Evolutionary conservation across 225 moss, liverwort and hornwort species (phyloP), one percentile per base, ranked within the genome.

Genomic region (Sphagnum tenellum): DNA sequence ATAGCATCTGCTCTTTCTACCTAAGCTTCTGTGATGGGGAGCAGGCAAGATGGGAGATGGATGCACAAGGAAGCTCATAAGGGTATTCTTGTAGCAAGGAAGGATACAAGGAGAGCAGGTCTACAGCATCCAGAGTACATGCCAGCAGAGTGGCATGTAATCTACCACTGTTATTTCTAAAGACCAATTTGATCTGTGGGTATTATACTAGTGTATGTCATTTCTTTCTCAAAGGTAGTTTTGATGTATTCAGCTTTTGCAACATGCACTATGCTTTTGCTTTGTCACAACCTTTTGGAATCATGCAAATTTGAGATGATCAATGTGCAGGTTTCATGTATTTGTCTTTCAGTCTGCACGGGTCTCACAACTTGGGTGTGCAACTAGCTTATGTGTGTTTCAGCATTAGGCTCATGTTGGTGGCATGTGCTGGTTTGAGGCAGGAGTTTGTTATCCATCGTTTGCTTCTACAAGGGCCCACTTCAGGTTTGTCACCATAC

Each of bases 101-200:
- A 71, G 65, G 79, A 83, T 53, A 60, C 58, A 45, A 77, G 64
- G 69, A 77, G 72, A 74, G 7, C 74, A 55, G 76, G 79, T 57
- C 58, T 46, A 45, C 79, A 77, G 52, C 79, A 62, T n/a, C 79
- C 77, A 49, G 83, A 84, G 63, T 84, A 80, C 65, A 70, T 80
- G 83, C 83, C 83, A 60, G 83, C 83, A 63, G 80, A 77, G 48
- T 84, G 80, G 83, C 83, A 84, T 79, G 83, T 77, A 4, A 45
- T 14, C 62, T 47, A 45, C 44, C 4, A 9, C 61, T 45, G 9
- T 9, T 8, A 46, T 11, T 46, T 12, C 4, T 3, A 4, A 7
- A 3, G 1, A 11, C 5, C 8, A 61, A 3, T 45, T n/a, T 8
- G 47, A 45, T 58, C 8, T 7, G 12, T 58, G 4, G 5, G 6